Evolutionary conservation across 306 rosid genomes (phyloP).

Genomic region (Gillenia trifoliata): DNA sequence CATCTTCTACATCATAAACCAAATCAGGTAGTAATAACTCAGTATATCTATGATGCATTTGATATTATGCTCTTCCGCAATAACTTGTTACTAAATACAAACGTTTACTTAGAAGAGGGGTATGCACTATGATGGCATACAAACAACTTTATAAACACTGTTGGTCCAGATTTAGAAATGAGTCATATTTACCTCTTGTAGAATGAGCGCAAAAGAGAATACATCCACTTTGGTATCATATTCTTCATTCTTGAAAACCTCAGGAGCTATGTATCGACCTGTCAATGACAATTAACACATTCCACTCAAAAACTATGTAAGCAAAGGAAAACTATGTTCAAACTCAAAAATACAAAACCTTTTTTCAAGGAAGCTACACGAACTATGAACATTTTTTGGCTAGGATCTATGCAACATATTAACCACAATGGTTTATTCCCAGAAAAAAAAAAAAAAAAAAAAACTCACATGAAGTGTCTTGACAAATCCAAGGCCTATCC

Average conservation of each 20-base stretch:
- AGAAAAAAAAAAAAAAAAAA: slow-evolving; percentile 30
- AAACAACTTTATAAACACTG: neutral
- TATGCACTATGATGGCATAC: neutral
- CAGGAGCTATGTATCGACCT: slow-evolving; percentile 96
- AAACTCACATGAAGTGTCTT: slow-evolving; percentile 82
- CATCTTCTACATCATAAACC: neutral
- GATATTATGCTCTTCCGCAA: neutral
- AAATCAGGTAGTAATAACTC: neutral
- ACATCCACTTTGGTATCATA: slow-evolving; percentile 97
- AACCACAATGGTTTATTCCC: slow-evolving; percentile 11
- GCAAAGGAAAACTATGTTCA: too few relatives aligned
- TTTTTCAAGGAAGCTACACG: too few relatives aligned
- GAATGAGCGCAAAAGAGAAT: slow-evolving; percentile 82
- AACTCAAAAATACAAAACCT: too few relatives aligned
- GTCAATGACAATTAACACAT: slow-evolving; percentile 22
- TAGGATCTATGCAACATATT: slow-evolving; percentile 18
- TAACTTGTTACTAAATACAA: neutral
- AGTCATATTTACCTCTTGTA: slow-evolving; percentile 73
- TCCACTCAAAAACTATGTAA: slow-evolving; percentile 12
- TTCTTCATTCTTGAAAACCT: slow-evolving; percentile 69
- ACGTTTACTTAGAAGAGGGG: neutral
- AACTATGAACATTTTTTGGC: neutral
- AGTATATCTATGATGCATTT: neutral
- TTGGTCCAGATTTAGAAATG: neutral
- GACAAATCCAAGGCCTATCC: slow-evolving; percentile 77